Evolutionary conservation across 1,284 basidiomycete species (phyloP).

Genomic region (Tausonia pullulans): DNA sequence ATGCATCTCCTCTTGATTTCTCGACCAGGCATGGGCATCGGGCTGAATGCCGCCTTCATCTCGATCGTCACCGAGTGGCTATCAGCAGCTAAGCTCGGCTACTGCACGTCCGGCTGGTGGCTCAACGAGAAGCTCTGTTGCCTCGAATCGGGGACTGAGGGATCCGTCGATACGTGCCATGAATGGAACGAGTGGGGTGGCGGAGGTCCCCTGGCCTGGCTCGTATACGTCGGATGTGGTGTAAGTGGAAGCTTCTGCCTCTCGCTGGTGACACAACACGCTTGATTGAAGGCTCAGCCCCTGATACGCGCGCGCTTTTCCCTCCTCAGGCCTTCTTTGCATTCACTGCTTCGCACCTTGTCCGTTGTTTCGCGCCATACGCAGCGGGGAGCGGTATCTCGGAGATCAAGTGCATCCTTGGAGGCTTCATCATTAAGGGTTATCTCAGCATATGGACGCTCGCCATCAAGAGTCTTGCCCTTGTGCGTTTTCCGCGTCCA

Average conservation of each 20-base stretch:
- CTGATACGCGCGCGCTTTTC: too few relatives aligned
- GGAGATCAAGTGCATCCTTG: constrained; percentile 97
- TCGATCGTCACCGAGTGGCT: constrained; percentile 97
- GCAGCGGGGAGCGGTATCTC: constrained; percentile 97
- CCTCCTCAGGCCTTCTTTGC: constrained; percentile 55
- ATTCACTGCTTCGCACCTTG: constrained; percentile 75
- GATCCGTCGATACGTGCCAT: constrained; percentile 63
- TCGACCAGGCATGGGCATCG: constrained; percentile 71
- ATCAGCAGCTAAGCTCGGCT: constrained; percentile 93
- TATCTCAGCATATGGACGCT: constrained; percentile 85
- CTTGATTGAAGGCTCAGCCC: not conserved
- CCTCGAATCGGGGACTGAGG: constrained; percentile 67
- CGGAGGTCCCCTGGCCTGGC: constrained; percentile 61
- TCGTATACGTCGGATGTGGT: constrained; percentile 78
- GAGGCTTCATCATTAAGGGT: constrained; percentile 93
- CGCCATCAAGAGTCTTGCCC: constrained; percentile 77
- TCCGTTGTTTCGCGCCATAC: constrained; percentile 79
- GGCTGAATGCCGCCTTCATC: constrained; percentile 84
- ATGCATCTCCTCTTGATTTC: not conserved
- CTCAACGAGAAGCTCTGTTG: constrained; percentile 96
- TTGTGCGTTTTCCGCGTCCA: constrained; percentile 47
- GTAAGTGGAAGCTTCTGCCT: constrained; percentile 42
- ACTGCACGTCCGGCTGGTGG: constrained; percentile 97
- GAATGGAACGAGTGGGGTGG: constrained; percentile 91
- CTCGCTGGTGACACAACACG: not conserved